Evolutionary conservation across 805 yeast species (phyloP).

Genomic region (Barnettozyma populi): DNA sequence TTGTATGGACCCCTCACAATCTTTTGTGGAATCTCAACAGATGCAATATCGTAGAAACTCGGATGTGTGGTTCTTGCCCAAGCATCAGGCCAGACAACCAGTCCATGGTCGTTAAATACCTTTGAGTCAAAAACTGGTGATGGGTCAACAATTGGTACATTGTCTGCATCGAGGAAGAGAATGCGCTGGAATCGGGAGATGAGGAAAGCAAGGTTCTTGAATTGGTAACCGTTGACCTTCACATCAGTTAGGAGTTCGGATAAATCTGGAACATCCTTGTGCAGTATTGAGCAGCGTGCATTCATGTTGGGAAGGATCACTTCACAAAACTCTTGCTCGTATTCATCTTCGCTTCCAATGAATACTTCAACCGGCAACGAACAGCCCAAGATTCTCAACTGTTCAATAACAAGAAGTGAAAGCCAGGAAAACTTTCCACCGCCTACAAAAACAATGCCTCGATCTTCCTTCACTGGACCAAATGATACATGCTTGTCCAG

Average conservation of each 20-base stretch:
- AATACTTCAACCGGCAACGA: conserved; percentile 66
- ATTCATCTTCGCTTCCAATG: conserved; percentile 58
- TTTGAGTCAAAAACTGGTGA: conserved; percentile 42
- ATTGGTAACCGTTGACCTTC: conserved; percentile 55
- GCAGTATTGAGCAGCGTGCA: conserved; percentile 60
- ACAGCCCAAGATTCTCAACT: conserved; percentile 58
- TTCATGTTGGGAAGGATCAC: conserved; percentile 50
- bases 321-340: conserved; percentile 62
- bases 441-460: conserved; percentile 65
- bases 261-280: conserved; percentile 50
- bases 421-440: conserved; percentile 75
- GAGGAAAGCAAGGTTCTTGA: conserved; percentile 60
- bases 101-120: conserved; percentile 36
- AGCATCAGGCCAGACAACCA: conserved; percentile 64
- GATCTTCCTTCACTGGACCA: conserved; percentile 28
- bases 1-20: conserved; percentile 33
- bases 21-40: conserved; percentile 29
- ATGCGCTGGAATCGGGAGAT: conserved; percentile 68
- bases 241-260: conserved; percentile 36
- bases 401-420: conserved; percentile 54
- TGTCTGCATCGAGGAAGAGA: conserved; percentile 66
- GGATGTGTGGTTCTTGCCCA: conserved; percentile 70
- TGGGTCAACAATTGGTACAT: conserved; percentile 59
- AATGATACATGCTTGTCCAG: conserved; percentile 22
- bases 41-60: conserved; percentile 47